Evolutionary conservation across 164 flowering plant species (phyloP), one percentile per base, ranked within the genome.

Genomic region (Echeveria elegans): DNA sequence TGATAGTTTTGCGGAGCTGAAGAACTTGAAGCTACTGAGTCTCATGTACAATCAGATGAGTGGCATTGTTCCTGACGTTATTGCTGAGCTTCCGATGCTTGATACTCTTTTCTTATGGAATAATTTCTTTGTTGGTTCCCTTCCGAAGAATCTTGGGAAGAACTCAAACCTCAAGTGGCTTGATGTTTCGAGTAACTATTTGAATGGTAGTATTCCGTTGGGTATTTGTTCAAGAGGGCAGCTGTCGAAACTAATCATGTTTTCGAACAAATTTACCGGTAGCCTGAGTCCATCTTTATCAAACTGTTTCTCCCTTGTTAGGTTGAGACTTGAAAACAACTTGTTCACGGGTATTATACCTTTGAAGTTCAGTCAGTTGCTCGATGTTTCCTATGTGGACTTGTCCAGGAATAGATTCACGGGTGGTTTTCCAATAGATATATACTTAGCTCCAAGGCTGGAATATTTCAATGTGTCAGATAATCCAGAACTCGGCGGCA

Each of bases 251-350:
- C 45, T 40, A 15, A 40, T 40, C 15, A 40, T 40, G 45, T 40
- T 40, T 67, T 94, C 99, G 43, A 97, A 88, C 68, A 94, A 94
- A 63, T 87, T 94, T 64, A 71, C 86, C 0, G 93, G 92, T 36
- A 75, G 70, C 64, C 82, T 94, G 26, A 78, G 86, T 67, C 81
- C 85, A 16, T 78, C 88, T 61, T 83, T 89, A 53, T 70, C 92
- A 36, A 87, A 86, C 68, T 94, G 99, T 72, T 87, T 93, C 59
- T 82, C 99, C 1, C 86, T 94, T 32, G 83, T 88, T 41, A 88
- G 99, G 15, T 74, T 94, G 15, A 78, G 97, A 5, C 70, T 89
- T 0, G 97, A 89, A 72, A 83, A 88, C 65, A 94, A 94, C 70
- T 78, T 76, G n/a, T 86, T 94, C 74, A 84, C 87, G 32, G 99